phyloP scores from a whole-genome alignment of 1,284 basidiomycete species.

The Fomitopsis palustris region DNA sequence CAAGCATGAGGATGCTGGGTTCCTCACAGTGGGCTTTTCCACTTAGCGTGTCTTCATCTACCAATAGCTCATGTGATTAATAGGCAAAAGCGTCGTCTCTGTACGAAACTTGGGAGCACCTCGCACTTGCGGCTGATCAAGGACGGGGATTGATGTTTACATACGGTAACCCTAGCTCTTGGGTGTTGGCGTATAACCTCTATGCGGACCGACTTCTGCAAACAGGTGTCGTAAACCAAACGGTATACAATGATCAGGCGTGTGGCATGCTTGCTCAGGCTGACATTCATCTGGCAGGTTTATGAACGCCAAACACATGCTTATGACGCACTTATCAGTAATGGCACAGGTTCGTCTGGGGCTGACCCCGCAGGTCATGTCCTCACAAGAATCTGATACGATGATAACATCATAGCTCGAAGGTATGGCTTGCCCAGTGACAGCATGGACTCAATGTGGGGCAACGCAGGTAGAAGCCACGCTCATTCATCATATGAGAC shows the following conservation, averaged over 20 bases:
- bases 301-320: conserved; percentile 12
- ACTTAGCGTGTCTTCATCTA: background rate
- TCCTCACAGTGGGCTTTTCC: conserved; percentile 42
- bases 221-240: conserved; percentile 15
- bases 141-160: conserved; percentile 32
- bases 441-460: conserved; percentile 7
- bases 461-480: background rate
- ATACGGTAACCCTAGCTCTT: conserved; percentile 45
- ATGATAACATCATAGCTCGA: conserved; percentile 1
- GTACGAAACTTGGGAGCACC: conserved; percentile 20
- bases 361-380: background rate
- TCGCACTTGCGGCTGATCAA: conserved; percentile 32
- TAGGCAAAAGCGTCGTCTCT: conserved; percentile 15
- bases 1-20: conserved; percentile 37
- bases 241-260: conserved; percentile 10
- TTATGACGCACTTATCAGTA: conserved; percentile 7
- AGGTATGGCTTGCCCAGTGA: conserved; percentile 14
- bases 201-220: conserved; percentile 57
- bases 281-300: conserved; percentile 3
- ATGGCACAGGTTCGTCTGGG: conserved; percentile 1
- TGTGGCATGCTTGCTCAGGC: background rate
- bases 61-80: background rate
- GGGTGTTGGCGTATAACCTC: conserved; percentile 64
- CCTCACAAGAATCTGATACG: background rate
- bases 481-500: background rate